phyloP scores from a whole-genome alignment of 2,329 filamentous ascomycete genomes.

The Canariomyces notabilis region DNA sequence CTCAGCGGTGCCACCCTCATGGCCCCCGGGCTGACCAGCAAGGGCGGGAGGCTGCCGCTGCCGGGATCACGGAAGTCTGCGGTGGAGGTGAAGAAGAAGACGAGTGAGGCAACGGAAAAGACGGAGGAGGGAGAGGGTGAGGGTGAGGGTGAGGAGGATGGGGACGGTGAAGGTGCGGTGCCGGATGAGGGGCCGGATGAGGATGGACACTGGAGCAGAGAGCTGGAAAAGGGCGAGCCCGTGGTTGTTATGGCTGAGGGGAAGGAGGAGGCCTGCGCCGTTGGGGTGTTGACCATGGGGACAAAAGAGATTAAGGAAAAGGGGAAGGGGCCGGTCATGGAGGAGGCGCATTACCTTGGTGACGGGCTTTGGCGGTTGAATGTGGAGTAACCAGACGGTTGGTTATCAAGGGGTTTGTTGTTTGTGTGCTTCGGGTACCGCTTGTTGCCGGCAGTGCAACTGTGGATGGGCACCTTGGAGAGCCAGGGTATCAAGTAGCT shows the following conservation, averaged over 20 bases:
- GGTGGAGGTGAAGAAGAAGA: conserved; percentile 21
- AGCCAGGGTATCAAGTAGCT: too few species aligned
- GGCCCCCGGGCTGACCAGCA: conserved; percentile 85
- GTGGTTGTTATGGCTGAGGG: conserved; percentile 91
- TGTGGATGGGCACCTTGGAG: too few species aligned
- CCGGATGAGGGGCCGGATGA: conserved; percentile 43
- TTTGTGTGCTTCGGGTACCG: neutral
- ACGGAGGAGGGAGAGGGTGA: conserved; percentile 29
- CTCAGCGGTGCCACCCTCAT: conserved; percentile 90
- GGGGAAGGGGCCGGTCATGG: conserved; percentile 90
- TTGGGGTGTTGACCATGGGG: conserved; percentile 76
- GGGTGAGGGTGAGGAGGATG: conserved; percentile 24
- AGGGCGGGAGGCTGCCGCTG: conserved; percentile 73
- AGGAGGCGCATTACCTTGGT: conserved; percentile 88
- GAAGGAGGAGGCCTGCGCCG: conserved; percentile 84
- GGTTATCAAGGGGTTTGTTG: neutral
- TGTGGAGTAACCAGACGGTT: conserved; percentile 39
- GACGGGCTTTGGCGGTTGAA: conserved; percentile 84
- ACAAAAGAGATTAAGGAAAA: conserved; percentile 91
- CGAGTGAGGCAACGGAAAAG: conserved; percentile 28
- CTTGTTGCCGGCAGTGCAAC: neutral
- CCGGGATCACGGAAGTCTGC: conserved; percentile 32
- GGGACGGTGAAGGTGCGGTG: conserved; percentile 27
- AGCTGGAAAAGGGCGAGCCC: conserved; percentile 73
- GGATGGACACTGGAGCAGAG: conserved; percentile 56